Conservation (phyloP, 305 asterid genomes). For the Fraxinus angustifolia region DNA sequence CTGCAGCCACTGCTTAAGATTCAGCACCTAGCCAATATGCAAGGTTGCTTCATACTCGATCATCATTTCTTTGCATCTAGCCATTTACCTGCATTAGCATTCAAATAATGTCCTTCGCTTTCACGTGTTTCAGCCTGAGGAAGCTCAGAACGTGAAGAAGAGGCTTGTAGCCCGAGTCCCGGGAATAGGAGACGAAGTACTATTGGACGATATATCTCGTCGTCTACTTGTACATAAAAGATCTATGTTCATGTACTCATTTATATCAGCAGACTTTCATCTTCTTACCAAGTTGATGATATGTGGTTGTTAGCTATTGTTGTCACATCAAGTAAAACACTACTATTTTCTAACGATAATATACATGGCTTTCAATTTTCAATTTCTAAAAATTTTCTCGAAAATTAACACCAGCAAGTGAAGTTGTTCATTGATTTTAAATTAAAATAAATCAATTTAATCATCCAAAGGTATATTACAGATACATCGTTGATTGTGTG, state of each 20-base stretch:
- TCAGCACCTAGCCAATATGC: background rate
- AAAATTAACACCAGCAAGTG: background rate
- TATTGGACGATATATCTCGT: conserved; percentile 14
- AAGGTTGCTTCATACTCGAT: conserved; percentile 5
- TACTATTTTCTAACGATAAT: background rate
- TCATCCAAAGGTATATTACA: background rate
- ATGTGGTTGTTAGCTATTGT: conserved; percentile 39
- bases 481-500: background rate
- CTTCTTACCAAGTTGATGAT: conserved; percentile 19
- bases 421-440: background rate
- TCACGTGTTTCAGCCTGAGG: background rate
- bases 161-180: background rate
- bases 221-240: conserved; percentile 49
- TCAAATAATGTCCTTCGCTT: background rate
- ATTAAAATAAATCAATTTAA: background rate
- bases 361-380: background rate
- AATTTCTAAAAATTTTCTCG: too few species aligned
- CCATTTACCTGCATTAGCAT: background rate
- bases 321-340: conserved; percentile 17
- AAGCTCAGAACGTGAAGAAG: background rate
- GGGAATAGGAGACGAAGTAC: background rate
- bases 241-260: conserved; percentile 32
- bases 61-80: background rate
- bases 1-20: conserved; percentile 74
- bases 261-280: conserved; percentile 29